Evolutionary conservation across 805 yeast species (phyloP).

Genomic region (Spathaspora girioi): DNA sequence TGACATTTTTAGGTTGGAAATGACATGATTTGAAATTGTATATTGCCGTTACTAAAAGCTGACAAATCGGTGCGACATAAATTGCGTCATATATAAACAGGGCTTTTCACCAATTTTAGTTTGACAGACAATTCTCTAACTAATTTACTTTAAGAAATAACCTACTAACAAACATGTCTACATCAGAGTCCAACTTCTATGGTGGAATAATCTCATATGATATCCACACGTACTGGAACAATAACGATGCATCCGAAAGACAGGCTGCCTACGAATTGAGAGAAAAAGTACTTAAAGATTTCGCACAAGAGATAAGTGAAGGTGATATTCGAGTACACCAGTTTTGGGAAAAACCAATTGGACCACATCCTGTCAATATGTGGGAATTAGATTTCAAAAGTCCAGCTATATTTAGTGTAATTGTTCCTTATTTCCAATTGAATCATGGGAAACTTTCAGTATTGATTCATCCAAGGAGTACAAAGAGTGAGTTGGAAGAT

Average conservation of each 20-base stretch:
- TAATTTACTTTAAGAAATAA: too few species aligned
- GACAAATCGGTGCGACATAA: not conserved
- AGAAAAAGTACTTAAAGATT: slow-evolving; percentile 36
- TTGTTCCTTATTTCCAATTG: slow-evolving; percentile 50
- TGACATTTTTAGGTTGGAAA: not conserved
- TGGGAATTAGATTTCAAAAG: slow-evolving; percentile 52
- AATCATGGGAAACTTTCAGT: slow-evolving; percentile 52
- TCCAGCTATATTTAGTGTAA: slow-evolving; percentile 40
- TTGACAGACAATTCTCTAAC: too few species aligned
- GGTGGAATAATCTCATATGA: slow-evolving; percentile 41
- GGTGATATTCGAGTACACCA: slow-evolving; percentile 43
- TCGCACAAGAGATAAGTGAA: slow-evolving; percentile 37
- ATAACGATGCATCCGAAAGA: slow-evolving; percentile 28
- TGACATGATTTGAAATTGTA: not conserved
- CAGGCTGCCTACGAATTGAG: slow-evolving; percentile 34
- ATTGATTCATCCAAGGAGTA: slow-evolving; percentile 50
- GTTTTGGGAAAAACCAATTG: slow-evolving; percentile 47
- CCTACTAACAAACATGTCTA: not conserved
- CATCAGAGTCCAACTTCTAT: slow-evolving; percentile 10
- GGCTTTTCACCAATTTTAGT: too few species aligned
- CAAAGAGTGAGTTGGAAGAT: slow-evolving; percentile 39
- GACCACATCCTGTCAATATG: slow-evolving; percentile 60
- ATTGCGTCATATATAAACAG: too few species aligned
- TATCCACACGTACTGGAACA: slow-evolving; percentile 52
- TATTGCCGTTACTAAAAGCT: not conserved